Base-by-base conservation (phyloP, 345 rosid species). In the Pistacia vera region DNA sequence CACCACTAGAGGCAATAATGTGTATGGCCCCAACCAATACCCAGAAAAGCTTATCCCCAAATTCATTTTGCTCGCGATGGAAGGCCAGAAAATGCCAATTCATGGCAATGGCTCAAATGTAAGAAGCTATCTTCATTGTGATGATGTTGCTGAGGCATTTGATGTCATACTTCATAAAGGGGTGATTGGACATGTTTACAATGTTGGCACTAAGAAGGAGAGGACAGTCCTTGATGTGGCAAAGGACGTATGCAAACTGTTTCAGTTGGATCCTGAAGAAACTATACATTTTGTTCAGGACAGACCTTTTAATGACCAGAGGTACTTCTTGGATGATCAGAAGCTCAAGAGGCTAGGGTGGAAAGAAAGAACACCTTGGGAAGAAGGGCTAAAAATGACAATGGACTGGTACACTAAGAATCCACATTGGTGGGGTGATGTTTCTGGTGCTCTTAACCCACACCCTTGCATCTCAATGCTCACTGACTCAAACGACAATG, bases 1-100 rank as follows among this genome's bases (percentile, higher is more conserved):
- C 41, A 88, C 93, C 0, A 88, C 89, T 13, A 81, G 93, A 41
- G 93, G 93, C 25, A 90, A 90, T 38, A 90, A 86, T 81, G 93
- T 90, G 18, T 90, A 90, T 56, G 93, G 93, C 0, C 91, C 93
- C 22, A 86, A 88, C 36, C 93, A 90, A 65, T 88, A 77, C 74
- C 93, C 90, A 0, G 91, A 90, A 38, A 90, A 90, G 67, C 83
- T 90, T 18, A 88, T 90, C 72, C 93, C 93, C 10, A 90, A 90
- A 66, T 88, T 88, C 51, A 81, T 90, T 33, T 80, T 90, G 69
- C 80, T 90, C 35, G 91, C 93, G 8, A 84, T 88, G 90, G 88
- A 74, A 69, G 91, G 90, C 12, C 59, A 75, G 75, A 82, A 79
- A 60, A 72, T 90, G 75, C 93, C 93, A 0, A 88, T 90, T 68